Evolutionary conservation across 1,139 yeast species (phyloP), one percentile per base, ranked within the genome.

Genomic region (Zygosaccharomyces sapae): DNA sequence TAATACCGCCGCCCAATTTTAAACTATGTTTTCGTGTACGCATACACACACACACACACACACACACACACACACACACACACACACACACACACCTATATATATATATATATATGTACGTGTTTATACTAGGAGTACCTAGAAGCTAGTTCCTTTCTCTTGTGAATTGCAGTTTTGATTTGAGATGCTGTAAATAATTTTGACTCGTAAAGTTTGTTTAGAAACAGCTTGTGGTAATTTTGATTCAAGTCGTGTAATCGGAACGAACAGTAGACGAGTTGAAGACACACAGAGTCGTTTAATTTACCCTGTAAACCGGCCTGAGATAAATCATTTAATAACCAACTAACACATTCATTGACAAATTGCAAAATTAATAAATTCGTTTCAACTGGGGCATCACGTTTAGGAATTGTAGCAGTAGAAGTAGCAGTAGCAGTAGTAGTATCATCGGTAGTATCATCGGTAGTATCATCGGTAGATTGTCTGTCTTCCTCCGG

Each of bases 261-360:
- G 54, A 64, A 66, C 2, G 69, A 64, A 43, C 70, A 66, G 45
- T 66, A 66, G 3, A 66, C 58, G 18, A 66, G 42, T 47, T 66
- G 70, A 30, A 65, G 48, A 43, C 68, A 62, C 6, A 63, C 61
- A 1, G 67, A 62, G 19, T 61, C 65, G n/a, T 57, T 57, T 4
- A 62, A 40, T 5, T 51, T 44, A 5, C 22, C 45, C 29, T 49
- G 35, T 19, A 43, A 39, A 19, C 48, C 52, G 20, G 50, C 51
- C 5, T 48, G 46, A 2, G 39, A 35, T 30, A 55, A 50, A 22
- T 60, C 59, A 13, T 47, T 33, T 3, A 60, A 42, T 36, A 61
- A 43, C 37, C 45, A 50, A 5, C 50, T 43, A 1, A 56, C 39
- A 47, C 66, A 58, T 33, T 55, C 53, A 31, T 57, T 54, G 29